These are phyloP conservation scores for Scytalidium lignicola DNA, from an alignment of 2,329 filamentous ascomycete species.

Conservation along the genomic window DNA sequence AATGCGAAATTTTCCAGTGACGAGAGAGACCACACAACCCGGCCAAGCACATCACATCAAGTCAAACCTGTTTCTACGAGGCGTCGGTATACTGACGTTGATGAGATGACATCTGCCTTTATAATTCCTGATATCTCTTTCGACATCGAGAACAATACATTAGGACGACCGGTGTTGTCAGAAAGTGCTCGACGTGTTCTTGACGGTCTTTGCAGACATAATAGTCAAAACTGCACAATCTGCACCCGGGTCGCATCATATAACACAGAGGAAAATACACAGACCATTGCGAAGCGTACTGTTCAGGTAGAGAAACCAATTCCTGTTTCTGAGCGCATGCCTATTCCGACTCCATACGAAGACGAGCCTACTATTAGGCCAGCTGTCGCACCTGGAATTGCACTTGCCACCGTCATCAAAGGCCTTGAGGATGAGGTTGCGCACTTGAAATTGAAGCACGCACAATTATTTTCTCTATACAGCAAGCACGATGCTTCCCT, in stretches of 20 bases:
- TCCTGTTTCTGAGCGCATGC: conserved; percentile 58
- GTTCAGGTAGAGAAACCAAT: conserved; percentile 60
- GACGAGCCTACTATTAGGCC: conserved; percentile 58
- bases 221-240: conserved; percentile 51
- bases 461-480: conserved; percentile 56
- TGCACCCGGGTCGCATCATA: conserved; percentile 48
- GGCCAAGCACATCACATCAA: conserved; percentile 2
- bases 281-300: conserved; percentile 42
- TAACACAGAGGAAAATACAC: conserved; percentile 26
- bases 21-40: conserved; percentile 2
- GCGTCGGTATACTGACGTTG: conserved; percentile 28
- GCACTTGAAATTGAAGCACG: conserved; percentile 69
- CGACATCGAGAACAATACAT: conserved; percentile 22
- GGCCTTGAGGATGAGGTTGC: conserved; percentile 72
- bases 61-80: not conserved
- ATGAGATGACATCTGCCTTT: conserved; percentile 55
- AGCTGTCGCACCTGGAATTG: conserved; percentile 17
- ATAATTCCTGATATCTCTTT: conserved; percentile 49
- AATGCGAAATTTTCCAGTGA: not conserved
- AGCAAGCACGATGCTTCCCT: conserved; percentile 62
- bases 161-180: conserved; percentile 42
- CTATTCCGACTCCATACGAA: conserved; percentile 34
- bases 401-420: conserved; percentile 78
- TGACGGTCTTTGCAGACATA: conserved; percentile 49
- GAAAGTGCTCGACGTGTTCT: conserved; percentile 47